Evolutionary conservation across 805 yeast species (phyloP).

Genomic region (Yamadazyma sp.): DNA sequence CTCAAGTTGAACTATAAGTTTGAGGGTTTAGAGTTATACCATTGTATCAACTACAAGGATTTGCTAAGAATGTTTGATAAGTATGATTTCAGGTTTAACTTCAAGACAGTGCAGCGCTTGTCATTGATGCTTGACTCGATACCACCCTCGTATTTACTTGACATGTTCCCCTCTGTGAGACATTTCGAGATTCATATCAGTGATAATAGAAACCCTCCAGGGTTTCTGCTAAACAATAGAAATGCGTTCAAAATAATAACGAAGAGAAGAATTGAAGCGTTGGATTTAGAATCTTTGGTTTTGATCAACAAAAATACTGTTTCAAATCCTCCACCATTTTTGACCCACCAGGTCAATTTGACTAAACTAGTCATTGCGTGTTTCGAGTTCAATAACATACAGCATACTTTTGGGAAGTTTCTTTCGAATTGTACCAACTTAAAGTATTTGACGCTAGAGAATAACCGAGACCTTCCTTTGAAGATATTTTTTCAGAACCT

Average conservation of each 20-base stretch:
- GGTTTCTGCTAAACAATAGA: constrained; percentile 4
- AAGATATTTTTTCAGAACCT: constrained; percentile 28
- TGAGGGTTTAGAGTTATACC: constrained; percentile 28
- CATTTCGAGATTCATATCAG: constrained; percentile 8
- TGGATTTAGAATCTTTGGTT: constrained; percentile 20
- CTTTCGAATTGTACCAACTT: constrained; percentile 20
- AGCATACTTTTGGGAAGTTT: constrained; percentile 29
- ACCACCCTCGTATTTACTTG: constrained; percentile 3
- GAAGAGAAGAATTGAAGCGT: not conserved
- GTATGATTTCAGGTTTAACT: constrained; percentile 26
- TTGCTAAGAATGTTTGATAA: constrained; percentile 26
- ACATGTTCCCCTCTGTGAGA: constrained; percentile 11
- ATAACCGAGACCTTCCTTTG: constrained; percentile 30
- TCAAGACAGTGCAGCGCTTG: constrained; percentile 21
- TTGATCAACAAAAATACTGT: constrained; percentile 27
- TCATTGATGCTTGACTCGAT: constrained; percentile 17
- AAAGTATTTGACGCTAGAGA: constrained; percentile 30
- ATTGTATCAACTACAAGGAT: constrained; percentile 26
- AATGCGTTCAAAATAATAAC: constrained; percentile 11
- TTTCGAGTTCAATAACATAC: constrained; percentile 29
- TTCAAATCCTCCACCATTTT: constrained; percentile 28
- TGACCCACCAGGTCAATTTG: constrained; percentile 24
- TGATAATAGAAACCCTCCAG: not conserved
- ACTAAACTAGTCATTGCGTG: constrained; percentile 28
- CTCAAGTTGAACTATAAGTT: constrained; percentile 24